Conservation (phyloP, 208 protist genomes). For the Perkinsela sp. region DNA sequence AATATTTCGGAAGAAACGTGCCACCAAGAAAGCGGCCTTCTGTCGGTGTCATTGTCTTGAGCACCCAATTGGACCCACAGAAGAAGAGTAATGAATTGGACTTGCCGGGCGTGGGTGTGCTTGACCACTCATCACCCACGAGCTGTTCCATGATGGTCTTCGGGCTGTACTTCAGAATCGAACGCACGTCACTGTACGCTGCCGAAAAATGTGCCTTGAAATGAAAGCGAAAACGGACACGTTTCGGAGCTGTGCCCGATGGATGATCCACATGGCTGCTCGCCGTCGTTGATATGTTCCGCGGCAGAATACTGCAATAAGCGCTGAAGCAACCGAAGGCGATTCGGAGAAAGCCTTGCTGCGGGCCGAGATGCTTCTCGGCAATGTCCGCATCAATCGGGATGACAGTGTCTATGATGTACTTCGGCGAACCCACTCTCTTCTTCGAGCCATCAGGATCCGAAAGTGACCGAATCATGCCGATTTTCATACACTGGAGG, state of each 20-base stretch:
- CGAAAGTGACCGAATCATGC: conserved; percentile 1
- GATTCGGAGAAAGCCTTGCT: neutral
- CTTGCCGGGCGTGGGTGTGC: conserved; percentile 57
- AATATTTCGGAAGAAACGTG: conserved; percentile 57
- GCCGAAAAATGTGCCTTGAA: neutral
- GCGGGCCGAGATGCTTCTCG: neutral
- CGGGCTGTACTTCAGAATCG: conserved; percentile 5
- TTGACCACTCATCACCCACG: conserved; percentile 19
- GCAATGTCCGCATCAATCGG: neutral
- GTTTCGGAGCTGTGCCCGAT: conserved; percentile 2
- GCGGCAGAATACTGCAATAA: neutral
- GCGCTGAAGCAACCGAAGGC: neutral
- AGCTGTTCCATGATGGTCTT: conserved; percentile 4
- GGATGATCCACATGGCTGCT: conserved; percentile 1
- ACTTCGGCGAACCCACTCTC: neutral
- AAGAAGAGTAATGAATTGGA: conserved; percentile 63
- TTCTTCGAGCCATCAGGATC: neutral
- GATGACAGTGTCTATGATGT: conserved; percentile 3
- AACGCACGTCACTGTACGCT: conserved; percentile 4
- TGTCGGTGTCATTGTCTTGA: conserved; percentile 65
- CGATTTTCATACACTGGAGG: conserved; percentile 7
- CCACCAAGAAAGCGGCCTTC: conserved; percentile 57
- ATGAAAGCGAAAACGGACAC: neutral
- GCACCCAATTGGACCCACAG: conserved; percentile 58
- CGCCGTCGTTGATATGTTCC: neutral